phyloP scores from a whole-genome alignment of 768 basidiomycete species.

The Russula griseocarnosa region DNA sequence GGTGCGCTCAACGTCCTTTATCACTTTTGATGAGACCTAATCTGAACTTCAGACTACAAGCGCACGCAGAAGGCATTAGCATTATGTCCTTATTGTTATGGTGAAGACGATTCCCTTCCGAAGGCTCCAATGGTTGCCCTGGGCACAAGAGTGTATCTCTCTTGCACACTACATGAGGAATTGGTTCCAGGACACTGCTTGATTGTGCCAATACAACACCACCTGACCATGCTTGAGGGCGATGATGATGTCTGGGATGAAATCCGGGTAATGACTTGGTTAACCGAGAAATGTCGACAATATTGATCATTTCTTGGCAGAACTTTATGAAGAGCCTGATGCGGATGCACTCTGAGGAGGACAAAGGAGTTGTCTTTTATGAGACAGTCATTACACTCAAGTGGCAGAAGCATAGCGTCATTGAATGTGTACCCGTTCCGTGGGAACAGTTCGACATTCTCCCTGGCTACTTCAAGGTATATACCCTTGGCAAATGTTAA shows the following conservation, averaged over 20 bases:
- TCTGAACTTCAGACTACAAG: constrained; percentile 69
- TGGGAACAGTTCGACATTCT: constrained; percentile 84
- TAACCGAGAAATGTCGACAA: background rate
- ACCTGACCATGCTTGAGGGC: constrained; percentile 83
- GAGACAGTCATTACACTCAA: constrained; percentile 88
- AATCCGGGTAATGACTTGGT: constrained; percentile 62
- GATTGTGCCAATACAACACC: constrained; percentile 95
- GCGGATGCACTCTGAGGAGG: constrained; percentile 88
- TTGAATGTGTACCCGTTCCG: constrained; percentile 91
- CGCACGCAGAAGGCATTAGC: constrained; percentile 87
- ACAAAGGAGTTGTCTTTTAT: constrained; percentile 92
- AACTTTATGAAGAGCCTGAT: constrained; percentile 91
- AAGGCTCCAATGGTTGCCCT: constrained; percentile 85
- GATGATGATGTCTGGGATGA: constrained; percentile 99
- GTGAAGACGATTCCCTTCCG: constrained; percentile 88
- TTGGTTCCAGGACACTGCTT: constrained; percentile 89
- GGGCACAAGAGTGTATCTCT: constrained; percentile 88
- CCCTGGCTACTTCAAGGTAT: constrained; percentile 89
- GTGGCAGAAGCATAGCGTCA: constrained; percentile 85
- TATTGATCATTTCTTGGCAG: constrained; percentile 34
- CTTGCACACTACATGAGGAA: constrained; percentile 83
- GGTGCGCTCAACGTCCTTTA: constrained; percentile 45
- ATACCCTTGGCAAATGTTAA: constrained; percentile 24
- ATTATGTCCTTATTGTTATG: constrained; percentile 82
- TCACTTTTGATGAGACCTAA: constrained; percentile 11